phyloP scores from a whole-genome alignment of 257 asterid genomes.

The Ehretia macrophylla region DNA sequence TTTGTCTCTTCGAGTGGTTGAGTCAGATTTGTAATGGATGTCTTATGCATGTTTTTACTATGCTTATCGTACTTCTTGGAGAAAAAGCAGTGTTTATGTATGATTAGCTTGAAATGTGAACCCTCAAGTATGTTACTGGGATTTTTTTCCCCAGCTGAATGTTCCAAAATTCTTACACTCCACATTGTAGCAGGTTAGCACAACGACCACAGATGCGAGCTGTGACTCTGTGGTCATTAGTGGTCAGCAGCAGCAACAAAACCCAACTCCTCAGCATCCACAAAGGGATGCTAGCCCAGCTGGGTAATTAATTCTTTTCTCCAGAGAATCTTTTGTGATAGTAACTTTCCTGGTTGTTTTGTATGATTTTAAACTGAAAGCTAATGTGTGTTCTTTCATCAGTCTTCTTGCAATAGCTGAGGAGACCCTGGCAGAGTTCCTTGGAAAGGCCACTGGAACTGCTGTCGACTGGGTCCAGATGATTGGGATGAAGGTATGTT shows the following conservation, averaged over 20 bases:
- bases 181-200: conserved; percentile 5
- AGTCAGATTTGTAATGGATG: not conserved
- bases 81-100: too few species aligned
- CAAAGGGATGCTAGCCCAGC: conserved; percentile 98
- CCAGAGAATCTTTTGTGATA: not conserved
- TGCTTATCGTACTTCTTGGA: too few species aligned
- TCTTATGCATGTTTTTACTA: too few species aligned
- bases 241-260: conserved; percentile 2
- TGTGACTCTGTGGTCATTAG: conserved; percentile 77
- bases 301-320: conserved; percentile 45
- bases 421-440: conserved; percentile 99
- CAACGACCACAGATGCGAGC: conserved; percentile 83
- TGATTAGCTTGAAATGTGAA: too few species aligned
- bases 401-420: conserved; percentile 97
- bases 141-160: too few species aligned
- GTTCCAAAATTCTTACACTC: too few species aligned
- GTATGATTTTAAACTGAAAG: not conserved
- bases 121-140: too few species aligned
- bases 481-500: conserved; percentile 97
- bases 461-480: conserved; percentile 99
- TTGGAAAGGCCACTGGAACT: conserved; percentile 99
- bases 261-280: conserved; percentile 68
- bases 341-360: not conserved
- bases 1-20: too few species aligned
- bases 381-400: not conserved